Evolutionary conservation across 2,329 filamentous ascomycete species (phyloP), one percentile per base, ranked within the genome.

Genomic region (Beauveria pseudobassiana): DNA sequence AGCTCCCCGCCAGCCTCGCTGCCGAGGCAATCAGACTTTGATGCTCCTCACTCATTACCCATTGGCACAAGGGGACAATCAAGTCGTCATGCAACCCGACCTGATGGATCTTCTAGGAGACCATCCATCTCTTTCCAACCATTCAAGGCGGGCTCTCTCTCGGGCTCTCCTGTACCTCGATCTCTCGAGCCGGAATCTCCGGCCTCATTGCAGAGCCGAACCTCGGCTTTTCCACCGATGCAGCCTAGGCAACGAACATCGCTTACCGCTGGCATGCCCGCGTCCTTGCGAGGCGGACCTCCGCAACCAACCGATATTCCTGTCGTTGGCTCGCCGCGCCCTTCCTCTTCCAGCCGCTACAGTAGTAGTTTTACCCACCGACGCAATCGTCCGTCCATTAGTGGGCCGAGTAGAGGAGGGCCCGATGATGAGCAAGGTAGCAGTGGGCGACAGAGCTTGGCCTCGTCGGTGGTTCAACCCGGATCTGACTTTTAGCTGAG

Each of bases 91-190:
- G 67, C 73, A 1, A 63, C 78, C 46, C 78, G 79, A 55, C 76
- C 74, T 16, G 74, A 89, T 49, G 78, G 77, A 24, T 69, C 82
- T 53, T 81, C 81, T 59, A 84, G 92, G 67, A 85, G 91, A 59
- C 87, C 90, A 7, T 97, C 91, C 0, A 85, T 96, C 24, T 96
- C 91, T 0, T 96, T 97, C 69, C 91, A 96, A 68, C 93, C 93
- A 0, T 99, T 99, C 79, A 99, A 99, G 75, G 91, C 93, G 16
- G 93, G 93, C 12, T 96, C 93, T 1, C 79, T 98, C n/a, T 96
- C 93, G 2, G 91, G 90, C 4, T 97, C 93, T 5, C 93, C 93
- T 0, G 72, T 80, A n/a, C 77, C 77, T 30, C 77, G 81, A 34
- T 71, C 77, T 7, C 71, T 74, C 2, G 82, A 84, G 14, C 72